Evolutionary conservation across 164 flowering plant species (phyloP).

Genomic region (Malania oleifera): DNA sequence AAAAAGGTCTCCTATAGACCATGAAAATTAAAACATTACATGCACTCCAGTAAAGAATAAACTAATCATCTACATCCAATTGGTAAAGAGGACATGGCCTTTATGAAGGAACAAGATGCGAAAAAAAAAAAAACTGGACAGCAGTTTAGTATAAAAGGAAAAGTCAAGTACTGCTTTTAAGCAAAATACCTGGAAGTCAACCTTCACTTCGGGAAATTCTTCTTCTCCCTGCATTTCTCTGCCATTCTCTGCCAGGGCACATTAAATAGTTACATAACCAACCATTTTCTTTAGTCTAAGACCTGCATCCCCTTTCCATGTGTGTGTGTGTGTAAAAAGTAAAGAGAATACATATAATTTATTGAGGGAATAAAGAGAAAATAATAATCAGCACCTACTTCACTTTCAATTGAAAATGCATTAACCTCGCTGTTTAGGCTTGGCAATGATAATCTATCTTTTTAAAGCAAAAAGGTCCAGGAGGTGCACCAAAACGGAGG

Average conservation of each 20-base stretch:
- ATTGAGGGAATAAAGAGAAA: no score
- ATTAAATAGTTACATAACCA: slow-evolving; percentile 7
- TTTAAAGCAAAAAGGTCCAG: no score
- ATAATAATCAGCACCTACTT: no score
- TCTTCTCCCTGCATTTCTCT: slow-evolving; percentile 45
- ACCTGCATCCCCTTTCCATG: no score
- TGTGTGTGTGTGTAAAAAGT: no score
- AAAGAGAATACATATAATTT: no score
- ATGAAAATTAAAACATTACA: slow-evolving; percentile 8
- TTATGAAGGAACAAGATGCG: not conserved
- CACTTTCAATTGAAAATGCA: no score
- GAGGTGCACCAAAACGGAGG: no score
- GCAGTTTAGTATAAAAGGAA: not conserved
- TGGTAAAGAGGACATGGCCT: not conserved
- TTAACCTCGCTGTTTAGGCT: no score
- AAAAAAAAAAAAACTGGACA: not conserved
- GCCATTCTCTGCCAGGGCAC: slow-evolving; percentile 35
- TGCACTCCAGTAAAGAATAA: not conserved
- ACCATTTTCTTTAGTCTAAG: not conserved
- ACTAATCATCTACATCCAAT: not conserved
- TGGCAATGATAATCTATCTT: no score
- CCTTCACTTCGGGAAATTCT: slow-evolving; percentile 82
- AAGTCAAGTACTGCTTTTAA: no score
- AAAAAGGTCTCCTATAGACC: slow-evolving; percentile 75
- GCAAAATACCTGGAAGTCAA: slow-evolving; percentile 70